Evolutionary conservation across 441 rosid genomes (phyloP).

Genomic region (Brassica hybrid): DNA sequence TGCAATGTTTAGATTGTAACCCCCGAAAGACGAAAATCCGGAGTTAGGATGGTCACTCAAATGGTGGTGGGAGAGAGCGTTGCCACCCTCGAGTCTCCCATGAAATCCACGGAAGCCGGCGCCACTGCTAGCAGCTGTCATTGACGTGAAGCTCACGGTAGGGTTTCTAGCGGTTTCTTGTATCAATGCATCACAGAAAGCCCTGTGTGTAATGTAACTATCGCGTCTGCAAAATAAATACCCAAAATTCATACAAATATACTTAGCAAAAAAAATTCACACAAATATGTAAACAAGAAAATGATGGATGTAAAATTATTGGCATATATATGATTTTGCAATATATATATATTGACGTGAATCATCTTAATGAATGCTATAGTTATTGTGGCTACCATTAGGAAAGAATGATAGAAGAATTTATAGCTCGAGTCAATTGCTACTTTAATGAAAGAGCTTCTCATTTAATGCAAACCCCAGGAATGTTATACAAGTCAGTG

Average conservation of each 20-base stretch:
- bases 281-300: not conserved
- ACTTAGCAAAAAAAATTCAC: no score
- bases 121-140: slow-evolving; percentile 32
- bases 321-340: no score
- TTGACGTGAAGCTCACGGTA: slow-evolving; percentile 53
- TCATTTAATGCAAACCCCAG: slow-evolving; percentile 47
- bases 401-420: slow-evolving; percentile 42
- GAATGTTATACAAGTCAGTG: slow-evolving; percentile 41
- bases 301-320: not conserved
- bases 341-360: slow-evolving; percentile 17
- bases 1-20: slow-evolving; percentile 44
- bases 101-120: slow-evolving; percentile 45
- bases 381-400: slow-evolving; percentile 30
- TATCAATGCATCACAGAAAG: slow-evolving; percentile 82
- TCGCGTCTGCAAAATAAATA: slow-evolving; percentile 62
- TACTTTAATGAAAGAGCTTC: slow-evolving; percentile 44
- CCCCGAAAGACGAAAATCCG: slow-evolving; percentile 28
- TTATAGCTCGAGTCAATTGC: slow-evolving; percentile 37
- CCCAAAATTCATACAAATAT: not conserved
- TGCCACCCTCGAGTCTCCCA: slow-evolving; percentile 52
- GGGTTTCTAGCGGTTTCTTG: slow-evolving; percentile 79
- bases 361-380: slow-evolving; percentile 24
- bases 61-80: slow-evolving; percentile 32
- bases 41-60: slow-evolving; percentile 25
- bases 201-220: slow-evolving; percentile 85